Base-by-base conservation (phyloP, 192 early-diverging fungal genomes). In the Paraglomus occultum region DNA sequence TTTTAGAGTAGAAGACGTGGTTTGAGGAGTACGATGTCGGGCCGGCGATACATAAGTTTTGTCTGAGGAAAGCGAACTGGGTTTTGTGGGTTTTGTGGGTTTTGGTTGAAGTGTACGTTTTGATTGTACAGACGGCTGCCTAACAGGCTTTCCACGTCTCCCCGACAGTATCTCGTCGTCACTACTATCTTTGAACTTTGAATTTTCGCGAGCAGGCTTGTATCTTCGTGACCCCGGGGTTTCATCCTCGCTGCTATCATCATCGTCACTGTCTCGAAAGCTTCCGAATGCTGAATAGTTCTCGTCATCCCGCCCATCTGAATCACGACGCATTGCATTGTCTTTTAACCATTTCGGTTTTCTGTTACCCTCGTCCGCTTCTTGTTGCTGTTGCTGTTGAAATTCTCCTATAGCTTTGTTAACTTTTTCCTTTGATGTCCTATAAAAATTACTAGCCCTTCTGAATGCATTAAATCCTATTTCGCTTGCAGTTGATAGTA, bases 391-490 rank as follows among this genome's bases (percentile, higher is more conserved):
- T n/a, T n/a, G n/a, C n/a, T n/a, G n/a, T n/a, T n/a, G n/a, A n/a
- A n/a, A n/a, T n/a, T n/a, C n/a, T n/a, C n/a, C n/a, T n/a, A n/a
- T n/a, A 31, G 3, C 31, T 3, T 31, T 31, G 31, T 31, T 31
- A 31, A 3, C 31, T 2, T 31, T 31, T 31, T 31, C 31, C 31
- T 31, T 31, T 31, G 31, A 31, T 31, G 31, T 31, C 31, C 31
- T 1, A 31, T 31, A 31, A 31, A 31, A 31, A 31, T 1, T 3
- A 3, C 31, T 31, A 31, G 31, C 31, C 31, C 3, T 88, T 23
- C 82, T 84, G 23, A 86, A 84, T 1, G 90, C 76, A n/a, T 76
- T 85, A 38, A 78, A 76, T 43, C 88, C 89, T 48, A 89, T 71
- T 18, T 80, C 79, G 39, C 79, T 82, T 12, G 88, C 87, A 90